Percentiles rank a stretch among this genome's conserved stretches.
phyloP scores from a whole-genome alignment of 2,329 filamentous ascomycete genomes.

The Kalmusia sp. region DNA sequence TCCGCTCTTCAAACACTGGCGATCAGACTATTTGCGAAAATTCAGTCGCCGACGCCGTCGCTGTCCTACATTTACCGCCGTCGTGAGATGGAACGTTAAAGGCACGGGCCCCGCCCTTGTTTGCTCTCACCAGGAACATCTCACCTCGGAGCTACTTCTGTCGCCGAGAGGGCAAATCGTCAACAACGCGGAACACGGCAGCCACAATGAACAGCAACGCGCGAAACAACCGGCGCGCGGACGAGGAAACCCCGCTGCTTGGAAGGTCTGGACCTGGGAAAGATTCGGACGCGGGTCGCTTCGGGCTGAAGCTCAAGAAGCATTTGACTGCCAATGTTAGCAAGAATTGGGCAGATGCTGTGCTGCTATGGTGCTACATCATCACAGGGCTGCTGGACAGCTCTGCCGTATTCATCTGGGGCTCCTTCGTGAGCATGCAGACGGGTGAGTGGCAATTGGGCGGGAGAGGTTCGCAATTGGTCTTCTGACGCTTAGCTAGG shows the following conservation, averaged over 20 bases:
- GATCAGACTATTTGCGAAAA: background rate
- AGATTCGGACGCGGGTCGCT: constrained; percentile 22
- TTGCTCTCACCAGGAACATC: background rate
- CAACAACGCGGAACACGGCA: constrained; percentile 6
- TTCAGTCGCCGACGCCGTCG: constrained; percentile 5
- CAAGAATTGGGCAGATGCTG: constrained; percentile 69
- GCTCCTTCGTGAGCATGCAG: constrained; percentile 84
- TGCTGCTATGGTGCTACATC: constrained; percentile 75
- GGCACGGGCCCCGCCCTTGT: background rate
- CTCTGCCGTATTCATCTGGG: constrained; percentile 77
- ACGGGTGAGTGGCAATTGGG: constrained; percentile 62
- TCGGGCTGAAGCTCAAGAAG: constrained; percentile 22
- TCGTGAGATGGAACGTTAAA: background rate
- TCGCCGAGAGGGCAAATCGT: constrained; percentile 10
- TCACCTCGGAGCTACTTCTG: constrained; percentile 5
- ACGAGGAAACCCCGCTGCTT: constrained; percentile 46
- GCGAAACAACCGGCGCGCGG: constrained; percentile 12
- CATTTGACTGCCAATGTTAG: constrained; percentile 60
- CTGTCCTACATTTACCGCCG: constrained; percentile 4
- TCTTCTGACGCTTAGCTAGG: constrained; percentile 43
- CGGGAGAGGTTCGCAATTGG: background rate
- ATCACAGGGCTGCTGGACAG: constrained; percentile 81
- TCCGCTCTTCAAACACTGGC: background rate
- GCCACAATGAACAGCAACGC: constrained; percentile 23
- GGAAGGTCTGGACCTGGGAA: constrained; percentile 23